Evolutionary conservation across 1,139 yeast genomes (phyloP).

Genomic region (Saccharomyces pastorianus): DNA sequence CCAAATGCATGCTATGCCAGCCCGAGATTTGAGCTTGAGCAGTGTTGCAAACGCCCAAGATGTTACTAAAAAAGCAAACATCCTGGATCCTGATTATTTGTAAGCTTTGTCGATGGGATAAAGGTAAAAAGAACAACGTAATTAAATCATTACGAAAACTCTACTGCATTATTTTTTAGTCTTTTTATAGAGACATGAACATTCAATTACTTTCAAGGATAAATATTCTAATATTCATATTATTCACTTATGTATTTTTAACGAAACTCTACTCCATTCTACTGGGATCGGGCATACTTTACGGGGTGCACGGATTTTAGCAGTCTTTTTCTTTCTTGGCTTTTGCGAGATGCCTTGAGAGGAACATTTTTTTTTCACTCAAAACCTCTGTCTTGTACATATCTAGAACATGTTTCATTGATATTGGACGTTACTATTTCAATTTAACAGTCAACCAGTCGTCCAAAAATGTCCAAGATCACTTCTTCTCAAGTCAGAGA

Average conservation of each 20-base stretch:
- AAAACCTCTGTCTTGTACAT: neutral
- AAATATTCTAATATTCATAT: neutral
- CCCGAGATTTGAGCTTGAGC: constrained; percentile 12
- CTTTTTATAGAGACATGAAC: neutral
- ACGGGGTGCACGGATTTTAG: neutral
- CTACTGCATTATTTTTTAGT: neutral
- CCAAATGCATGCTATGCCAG: constrained; percentile 2
- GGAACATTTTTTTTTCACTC: neutral
- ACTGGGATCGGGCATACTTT: neutral
- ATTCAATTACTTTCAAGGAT: constrained; percentile 1
- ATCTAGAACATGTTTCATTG: neutral
- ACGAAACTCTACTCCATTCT: neutral
- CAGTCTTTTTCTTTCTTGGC: neutral
- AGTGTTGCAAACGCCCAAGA: constrained; percentile 8
- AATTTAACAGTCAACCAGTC: neutral
- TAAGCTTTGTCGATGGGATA: constrained; percentile 1
- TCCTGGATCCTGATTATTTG: constrained; percentile 7
- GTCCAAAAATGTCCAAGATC: constrained; percentile 75
- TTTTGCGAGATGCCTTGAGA: neutral
- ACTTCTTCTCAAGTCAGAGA: constrained; percentile 92
- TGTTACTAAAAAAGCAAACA: constrained; percentile 8
- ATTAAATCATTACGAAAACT: neutral
- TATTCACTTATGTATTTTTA: neutral
- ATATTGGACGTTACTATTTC: neutral
- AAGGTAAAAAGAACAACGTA: neutral